Percentiles rank a stretch among this genome's conserved stretches.
phyloP scores from a whole-genome alignment of 1,284 basidiomycete species.

The Ceratorhiza oryzae-sativae region DNA sequence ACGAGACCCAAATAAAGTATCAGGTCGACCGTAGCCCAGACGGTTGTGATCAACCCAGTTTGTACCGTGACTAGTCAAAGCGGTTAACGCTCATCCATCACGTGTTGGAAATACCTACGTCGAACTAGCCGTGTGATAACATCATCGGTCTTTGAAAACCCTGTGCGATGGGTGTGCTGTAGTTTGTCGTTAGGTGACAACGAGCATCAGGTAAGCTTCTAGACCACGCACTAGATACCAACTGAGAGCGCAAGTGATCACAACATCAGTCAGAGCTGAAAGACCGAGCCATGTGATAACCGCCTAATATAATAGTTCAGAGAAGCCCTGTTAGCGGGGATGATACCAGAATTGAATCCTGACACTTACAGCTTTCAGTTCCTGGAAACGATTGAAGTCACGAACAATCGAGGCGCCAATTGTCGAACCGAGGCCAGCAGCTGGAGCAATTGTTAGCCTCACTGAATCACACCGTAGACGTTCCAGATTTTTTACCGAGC shows the following conservation, averaged over 20 bases:
- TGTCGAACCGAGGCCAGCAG: constrained; percentile 49
- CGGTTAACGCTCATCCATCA: background rate
- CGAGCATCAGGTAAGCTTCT: too few species aligned
- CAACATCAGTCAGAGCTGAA: constrained; percentile 51
- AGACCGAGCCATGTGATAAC: constrained; percentile 47
- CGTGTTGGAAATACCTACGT: constrained; percentile 45
- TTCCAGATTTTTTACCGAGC: constrained; percentile 15
- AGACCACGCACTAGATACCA: constrained; percentile 53
- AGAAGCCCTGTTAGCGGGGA: background rate
- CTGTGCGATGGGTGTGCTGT: constrained; percentile 55
- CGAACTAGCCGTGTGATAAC: constrained; percentile 56
- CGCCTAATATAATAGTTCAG: background rate
- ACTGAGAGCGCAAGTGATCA: constrained; percentile 52
- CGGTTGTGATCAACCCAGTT: constrained; percentile 52
- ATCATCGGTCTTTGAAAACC: constrained; percentile 51
- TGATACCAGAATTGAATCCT: background rate
- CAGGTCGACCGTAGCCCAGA: constrained; percentile 51
- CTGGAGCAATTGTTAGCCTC: constrained; percentile 43
- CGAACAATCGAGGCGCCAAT: constrained; percentile 52
- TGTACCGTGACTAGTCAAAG: constrained; percentile 52
- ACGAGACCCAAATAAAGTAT: constrained; percentile 52
- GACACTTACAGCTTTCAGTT: constrained; percentile 48
- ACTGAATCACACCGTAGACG: background rate
- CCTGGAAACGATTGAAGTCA: constrained; percentile 50
- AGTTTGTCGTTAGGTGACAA: background rate